Evolutionary conservation across 495 filamentous ascomycete species (phyloP).

Genomic region (Penicillium waksmanii): DNA sequence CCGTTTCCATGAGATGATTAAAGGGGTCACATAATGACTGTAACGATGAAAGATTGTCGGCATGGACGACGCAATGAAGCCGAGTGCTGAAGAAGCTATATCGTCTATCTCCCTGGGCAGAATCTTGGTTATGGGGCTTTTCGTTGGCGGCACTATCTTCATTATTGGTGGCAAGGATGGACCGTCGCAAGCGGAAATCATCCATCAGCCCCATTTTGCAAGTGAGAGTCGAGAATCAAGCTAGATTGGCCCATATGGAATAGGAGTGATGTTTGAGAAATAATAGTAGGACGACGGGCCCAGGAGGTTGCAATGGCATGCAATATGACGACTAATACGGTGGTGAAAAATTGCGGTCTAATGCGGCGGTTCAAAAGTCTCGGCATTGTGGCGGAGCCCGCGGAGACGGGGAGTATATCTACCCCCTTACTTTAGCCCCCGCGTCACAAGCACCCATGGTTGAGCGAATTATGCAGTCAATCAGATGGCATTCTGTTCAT

Average conservation of each 20-base stretch:
- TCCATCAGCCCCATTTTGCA: conserved; percentile 6
- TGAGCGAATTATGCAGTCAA: background rate
- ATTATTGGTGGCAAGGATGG: background rate
- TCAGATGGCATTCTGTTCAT: background rate
- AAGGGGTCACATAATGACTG: conserved; percentile 6
- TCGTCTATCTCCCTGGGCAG: background rate
- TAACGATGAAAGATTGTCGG: background rate
- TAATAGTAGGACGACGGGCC: background rate
- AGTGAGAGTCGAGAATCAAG: background rate
- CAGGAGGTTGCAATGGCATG: background rate
- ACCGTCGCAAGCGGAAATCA: conserved; percentile 1
- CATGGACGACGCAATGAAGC: background rate
- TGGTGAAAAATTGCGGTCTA: conserved; percentile 3
- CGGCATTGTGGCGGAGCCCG: conserved; percentile 7
- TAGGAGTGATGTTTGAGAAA: background rate
- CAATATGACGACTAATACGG: background rate
- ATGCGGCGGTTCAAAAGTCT: conserved; percentile 2
- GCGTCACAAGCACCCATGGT: background rate
- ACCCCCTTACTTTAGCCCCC: background rate
- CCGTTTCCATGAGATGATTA: conserved; percentile 33
- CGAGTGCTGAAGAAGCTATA: conserved; percentile 9
- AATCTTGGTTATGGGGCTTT: background rate
- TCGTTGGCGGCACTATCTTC: conserved; percentile 3
- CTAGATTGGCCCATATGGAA: background rate
- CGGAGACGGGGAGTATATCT: background rate